Percentiles rank a stretch among this genome's conserved stretches.
phyloP scores from a whole-genome alignment of 257 asterid species.

The Solanum tarijense region DNA sequence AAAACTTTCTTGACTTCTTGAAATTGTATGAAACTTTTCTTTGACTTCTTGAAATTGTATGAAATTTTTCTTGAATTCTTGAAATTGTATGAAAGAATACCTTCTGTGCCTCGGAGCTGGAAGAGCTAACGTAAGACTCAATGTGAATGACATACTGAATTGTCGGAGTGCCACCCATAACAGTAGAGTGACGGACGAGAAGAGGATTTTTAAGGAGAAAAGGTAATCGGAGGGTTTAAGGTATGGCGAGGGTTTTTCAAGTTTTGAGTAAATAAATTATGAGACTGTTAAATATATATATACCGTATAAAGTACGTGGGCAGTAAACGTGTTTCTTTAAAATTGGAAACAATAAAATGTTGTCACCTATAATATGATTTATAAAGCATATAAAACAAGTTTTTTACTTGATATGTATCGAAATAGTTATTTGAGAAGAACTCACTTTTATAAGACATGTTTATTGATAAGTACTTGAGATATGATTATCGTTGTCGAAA shows the following conservation, averaged over 20 bases:
- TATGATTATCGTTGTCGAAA: no score
- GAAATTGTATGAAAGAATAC: constrained; percentile 13
- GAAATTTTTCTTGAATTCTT: neutral
- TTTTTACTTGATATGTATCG: neutral
- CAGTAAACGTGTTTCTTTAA: neutral
- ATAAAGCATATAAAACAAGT: neutral
- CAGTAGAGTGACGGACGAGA: neutral
- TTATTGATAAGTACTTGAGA: no score
- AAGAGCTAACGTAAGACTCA: constrained; percentile 61
- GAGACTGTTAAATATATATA: neutral
- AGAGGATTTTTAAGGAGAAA: neutral
- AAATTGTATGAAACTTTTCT: neutral
- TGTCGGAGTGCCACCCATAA: constrained; percentile 29
- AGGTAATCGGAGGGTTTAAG: constrained; percentile 18
- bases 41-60: neutral
- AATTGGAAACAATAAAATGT: neutral
- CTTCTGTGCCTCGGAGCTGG: constrained; percentile 60
- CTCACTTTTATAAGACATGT: no score
- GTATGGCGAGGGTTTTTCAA: constrained; percentile 12
- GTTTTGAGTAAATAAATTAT: neutral
- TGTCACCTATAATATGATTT: neutral
- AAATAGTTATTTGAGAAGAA: no score
- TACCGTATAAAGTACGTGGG: neutral
- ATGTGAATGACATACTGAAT: constrained; percentile 46
- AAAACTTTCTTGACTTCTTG: neutral